Percentiles rank a stretch among this genome's conserved stretches.
Conservation (phyloP, 768 basidiomycete species). For the Leccinellum luteum region DNA sequence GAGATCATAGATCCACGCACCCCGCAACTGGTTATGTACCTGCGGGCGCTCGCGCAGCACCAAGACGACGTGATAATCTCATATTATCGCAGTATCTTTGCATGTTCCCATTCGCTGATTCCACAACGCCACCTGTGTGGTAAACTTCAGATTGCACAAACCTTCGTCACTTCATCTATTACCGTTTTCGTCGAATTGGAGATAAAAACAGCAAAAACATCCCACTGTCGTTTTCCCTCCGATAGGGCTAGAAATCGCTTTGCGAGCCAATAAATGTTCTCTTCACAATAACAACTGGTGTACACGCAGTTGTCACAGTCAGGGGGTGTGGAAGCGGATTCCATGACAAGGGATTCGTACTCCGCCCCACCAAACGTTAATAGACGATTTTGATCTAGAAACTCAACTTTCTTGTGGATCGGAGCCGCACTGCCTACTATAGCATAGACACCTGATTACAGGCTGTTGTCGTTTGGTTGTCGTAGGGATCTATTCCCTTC, state of each 20-base stretch:
- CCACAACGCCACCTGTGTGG: constrained; percentile 60
- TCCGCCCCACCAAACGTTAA: constrained; percentile 11
- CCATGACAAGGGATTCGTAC: constrained; percentile 17
- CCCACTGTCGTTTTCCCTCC: constrained; percentile 39
- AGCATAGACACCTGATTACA: not conserved
- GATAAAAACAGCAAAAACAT: constrained; percentile 57
- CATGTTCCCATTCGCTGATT: constrained; percentile 46
- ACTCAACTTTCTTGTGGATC: constrained; percentile 10
- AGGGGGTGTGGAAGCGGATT: constrained; percentile 22
- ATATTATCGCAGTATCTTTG: constrained; percentile 45
- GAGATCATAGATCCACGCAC: constrained; percentile 66
- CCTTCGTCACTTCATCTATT: constrained; percentile 33
- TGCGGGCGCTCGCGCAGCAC: constrained; percentile 40
- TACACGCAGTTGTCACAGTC: constrained; percentile 37
- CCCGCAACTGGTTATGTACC: constrained; percentile 4
- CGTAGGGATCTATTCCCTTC: not conserved
- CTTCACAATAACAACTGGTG: constrained; percentile 68
- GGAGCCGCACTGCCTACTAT: constrained; percentile 5
- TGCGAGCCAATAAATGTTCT: constrained; percentile 65
- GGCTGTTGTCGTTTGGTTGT: not conserved
- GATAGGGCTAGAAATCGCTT: constrained; percentile 38
- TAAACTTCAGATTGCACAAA: constrained; percentile 3
- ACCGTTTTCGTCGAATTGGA: constrained; percentile 63
- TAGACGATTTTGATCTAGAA: not conserved
- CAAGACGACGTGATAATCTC: constrained; percentile 77